Percentiles rank a stretch among this genome's conserved stretches.
These are phyloP conservation scores for Russula compacta DNA, from an alignment of 768 basidiomycete species.

Conservation along the genomic window DNA sequence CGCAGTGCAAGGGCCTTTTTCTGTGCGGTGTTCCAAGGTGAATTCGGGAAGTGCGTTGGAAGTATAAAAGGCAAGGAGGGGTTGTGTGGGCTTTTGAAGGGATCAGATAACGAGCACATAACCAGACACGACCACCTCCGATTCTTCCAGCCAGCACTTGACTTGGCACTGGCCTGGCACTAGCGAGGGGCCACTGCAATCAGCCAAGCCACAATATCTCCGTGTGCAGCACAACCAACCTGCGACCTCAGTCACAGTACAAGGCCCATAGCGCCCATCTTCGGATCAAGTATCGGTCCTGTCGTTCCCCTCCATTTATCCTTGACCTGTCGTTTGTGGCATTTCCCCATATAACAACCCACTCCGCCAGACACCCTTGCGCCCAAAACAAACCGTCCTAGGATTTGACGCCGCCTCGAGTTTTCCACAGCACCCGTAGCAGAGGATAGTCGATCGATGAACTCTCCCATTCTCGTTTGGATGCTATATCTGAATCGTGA, in stretches of 20 bases:
- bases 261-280: constrained; percentile 8
- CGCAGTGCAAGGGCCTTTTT: not conserved
- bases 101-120: constrained; percentile 13
- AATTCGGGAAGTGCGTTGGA: not conserved
- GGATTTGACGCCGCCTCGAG: constrained; percentile 14
- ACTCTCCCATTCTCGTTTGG: constrained; percentile 69
- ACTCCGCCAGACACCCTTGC: not conserved
- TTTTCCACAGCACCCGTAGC: not conserved
- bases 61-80: not conserved
- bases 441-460: constrained; percentile 26
- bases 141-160: not conserved
- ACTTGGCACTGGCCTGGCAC: not conserved
- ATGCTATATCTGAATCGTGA: constrained; percentile 72
- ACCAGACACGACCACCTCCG: not conserved
- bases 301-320: not conserved
- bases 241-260: not conserved
- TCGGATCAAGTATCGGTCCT: constrained; percentile 9
- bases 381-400: constrained; percentile 13
- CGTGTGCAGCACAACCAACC: too few relatives aligned
- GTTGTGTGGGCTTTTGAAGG: not conserved
- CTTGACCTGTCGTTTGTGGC: not conserved
- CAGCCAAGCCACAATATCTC: too few relatives aligned
- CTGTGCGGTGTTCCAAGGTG: not conserved
- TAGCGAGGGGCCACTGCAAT: not conserved
- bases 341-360: constrained; percentile 13